These are phyloP conservation scores for Magnaporthiopsis rhizophila DNA, from an alignment of 2,329 filamentous ascomycete species.

Conservation along the genomic window DNA sequence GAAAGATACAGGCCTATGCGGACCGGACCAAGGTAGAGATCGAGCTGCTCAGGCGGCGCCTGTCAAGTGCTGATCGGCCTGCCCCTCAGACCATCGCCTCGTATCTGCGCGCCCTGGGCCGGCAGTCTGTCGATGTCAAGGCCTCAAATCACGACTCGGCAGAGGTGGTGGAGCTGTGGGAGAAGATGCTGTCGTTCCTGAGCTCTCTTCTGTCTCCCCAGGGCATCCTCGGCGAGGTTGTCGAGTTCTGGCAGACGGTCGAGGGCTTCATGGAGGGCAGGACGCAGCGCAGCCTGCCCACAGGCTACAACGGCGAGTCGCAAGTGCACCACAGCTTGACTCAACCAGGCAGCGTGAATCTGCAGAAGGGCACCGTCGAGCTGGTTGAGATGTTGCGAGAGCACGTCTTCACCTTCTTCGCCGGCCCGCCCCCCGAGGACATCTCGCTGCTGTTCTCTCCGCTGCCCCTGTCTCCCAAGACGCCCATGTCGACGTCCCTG, in stretches of 20 bases:
- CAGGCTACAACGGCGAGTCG: conserved; percentile 75
- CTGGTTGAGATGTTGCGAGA: conserved; percentile 77
- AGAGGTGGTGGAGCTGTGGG: conserved; percentile 86
- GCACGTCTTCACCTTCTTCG: conserved; percentile 73
- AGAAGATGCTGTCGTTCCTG: conserved; percentile 71
- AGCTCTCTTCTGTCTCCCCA: conserved; percentile 65
- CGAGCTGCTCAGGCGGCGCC: conserved; percentile 75
- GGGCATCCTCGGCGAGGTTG: conserved; percentile 78
- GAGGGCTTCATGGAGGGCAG: conserved; percentile 84
- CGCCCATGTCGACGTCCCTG: conserved; percentile 48
- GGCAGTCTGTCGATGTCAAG: conserved; percentile 55
- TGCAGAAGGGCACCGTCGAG: conserved; percentile 73
- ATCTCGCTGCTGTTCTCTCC: conserved; percentile 83
- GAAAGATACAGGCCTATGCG: conserved; percentile 70
- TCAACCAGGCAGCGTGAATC: conserved; percentile 57
- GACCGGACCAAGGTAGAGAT: conserved; percentile 89
- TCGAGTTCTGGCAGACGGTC: conserved; percentile 90
- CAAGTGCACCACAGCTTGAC: conserved; percentile 74
- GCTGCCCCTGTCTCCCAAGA: conserved; percentile 58
- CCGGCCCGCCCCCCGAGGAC: conserved; percentile 82
- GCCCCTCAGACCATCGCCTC: conserved; percentile 60
- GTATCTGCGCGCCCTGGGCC: conserved; percentile 66
- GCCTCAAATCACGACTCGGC: conserved; percentile 63
- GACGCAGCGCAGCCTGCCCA: conserved; percentile 70
- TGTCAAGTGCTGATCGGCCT: conserved; percentile 68